phyloP scores from a whole-genome alignment of 495 filamentous ascomycete genomes.

The Neurospora intermedia region DNA sequence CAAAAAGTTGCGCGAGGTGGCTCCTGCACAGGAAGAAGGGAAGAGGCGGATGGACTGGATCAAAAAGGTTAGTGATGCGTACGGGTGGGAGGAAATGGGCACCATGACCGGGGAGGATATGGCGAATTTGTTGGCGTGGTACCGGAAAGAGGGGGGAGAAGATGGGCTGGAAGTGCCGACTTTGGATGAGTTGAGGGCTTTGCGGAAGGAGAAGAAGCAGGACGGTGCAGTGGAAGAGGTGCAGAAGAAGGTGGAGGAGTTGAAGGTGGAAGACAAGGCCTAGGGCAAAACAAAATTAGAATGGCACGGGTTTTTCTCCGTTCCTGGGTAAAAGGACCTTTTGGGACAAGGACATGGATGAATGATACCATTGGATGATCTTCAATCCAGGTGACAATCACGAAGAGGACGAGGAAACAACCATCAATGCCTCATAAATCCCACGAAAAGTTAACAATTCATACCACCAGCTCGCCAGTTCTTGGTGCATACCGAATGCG shows the following conservation, averaged over 20 bases:
- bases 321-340: neutral
- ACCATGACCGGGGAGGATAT: slow-evolving; percentile 79
- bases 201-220: slow-evolving; percentile 20
- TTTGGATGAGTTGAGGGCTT: slow-evolving; percentile 36
- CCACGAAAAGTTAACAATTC: neutral
- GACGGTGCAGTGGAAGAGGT: neutral
- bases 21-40: slow-evolving; percentile 60
- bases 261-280: neutral
- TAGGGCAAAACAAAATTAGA: neutral
- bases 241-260: neutral
- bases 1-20: slow-evolving; percentile 66
- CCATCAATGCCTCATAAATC: neutral
- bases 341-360: too few relatives aligned
- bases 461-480: too few relatives aligned
- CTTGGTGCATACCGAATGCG: too few relatives aligned
- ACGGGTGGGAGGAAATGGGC: slow-evolving; percentile 77
- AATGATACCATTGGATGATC: neutral
- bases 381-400: neutral
- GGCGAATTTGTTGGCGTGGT: slow-evolving; percentile 61
- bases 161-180: slow-evolving; percentile 37
- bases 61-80: slow-evolving; percentile 79
- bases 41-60: slow-evolving; percentile 95
- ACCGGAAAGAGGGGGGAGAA: slow-evolving; percentile 41
- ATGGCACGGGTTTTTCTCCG: neutral
- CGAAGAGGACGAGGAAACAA: neutral